Conservation (phyloP, 371 early-diverging fungal genomes). For the Blyttiomyces sp. region DNA sequence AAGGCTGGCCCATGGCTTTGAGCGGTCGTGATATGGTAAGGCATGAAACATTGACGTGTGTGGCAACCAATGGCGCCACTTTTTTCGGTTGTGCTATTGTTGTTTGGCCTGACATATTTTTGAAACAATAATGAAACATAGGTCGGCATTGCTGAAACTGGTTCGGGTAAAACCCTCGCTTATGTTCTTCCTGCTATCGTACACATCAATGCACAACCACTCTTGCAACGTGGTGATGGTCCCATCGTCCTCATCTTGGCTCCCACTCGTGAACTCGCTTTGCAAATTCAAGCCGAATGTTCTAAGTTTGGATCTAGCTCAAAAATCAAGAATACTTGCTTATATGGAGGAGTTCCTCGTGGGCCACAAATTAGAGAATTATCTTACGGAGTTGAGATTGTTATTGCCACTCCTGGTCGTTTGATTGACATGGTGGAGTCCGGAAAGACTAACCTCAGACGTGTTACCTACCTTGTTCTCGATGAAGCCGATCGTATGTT, state of each 20-base stretch:
- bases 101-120: too few relatives aligned
- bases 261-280: conserved; percentile 99
- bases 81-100: conserved; percentile 71
- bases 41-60: conserved; percentile 85
- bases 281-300: conserved; percentile 99
- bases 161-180: conserved; percentile 98
- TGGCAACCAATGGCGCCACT: conserved; percentile 78
- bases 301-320: conserved; percentile 85
- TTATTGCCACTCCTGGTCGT: conserved; percentile 99
- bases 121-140: not conserved
- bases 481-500: conserved; percentile 79
- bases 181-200: conserved; percentile 97
- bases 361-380: conserved; percentile 95
- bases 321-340: conserved; percentile 88
- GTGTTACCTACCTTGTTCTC: conserved; percentile 96
- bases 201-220: conserved; percentile 97
- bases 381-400: conserved; percentile 88
- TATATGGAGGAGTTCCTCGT: conserved; percentile 95
- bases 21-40: conserved; percentile 95
- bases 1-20: conserved; percentile 99
- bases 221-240: conserved; percentile 89
- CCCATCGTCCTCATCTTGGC: conserved; percentile 96
- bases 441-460: conserved; percentile 84
- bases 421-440: conserved; percentile 97
- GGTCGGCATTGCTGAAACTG: conserved; percentile 95